phyloP scores from a whole-genome alignment of 768 basidiomycete genomes.

The Boletus sp. region DNA sequence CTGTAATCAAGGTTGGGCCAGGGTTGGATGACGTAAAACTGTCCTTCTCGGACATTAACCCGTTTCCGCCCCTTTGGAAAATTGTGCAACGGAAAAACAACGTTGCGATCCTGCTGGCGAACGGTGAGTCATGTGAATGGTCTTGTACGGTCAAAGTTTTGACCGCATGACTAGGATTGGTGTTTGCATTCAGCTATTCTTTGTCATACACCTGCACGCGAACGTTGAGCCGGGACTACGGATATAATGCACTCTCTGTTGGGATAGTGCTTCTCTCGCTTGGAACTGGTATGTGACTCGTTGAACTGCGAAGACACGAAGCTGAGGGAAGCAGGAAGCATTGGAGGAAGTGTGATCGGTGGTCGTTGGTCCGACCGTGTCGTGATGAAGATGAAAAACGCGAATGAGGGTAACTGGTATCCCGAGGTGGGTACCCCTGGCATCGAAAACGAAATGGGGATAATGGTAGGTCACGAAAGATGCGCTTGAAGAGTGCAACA shows the following conservation, averaged over 20 bases:
- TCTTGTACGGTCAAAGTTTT: neutral
- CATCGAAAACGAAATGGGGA: neutral
- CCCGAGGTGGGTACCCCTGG: constrained; percentile 56
- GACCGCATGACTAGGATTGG: constrained; percentile 45
- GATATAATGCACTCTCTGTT: constrained; percentile 64
- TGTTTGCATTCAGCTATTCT: constrained; percentile 69
- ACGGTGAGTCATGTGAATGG: constrained; percentile 12
- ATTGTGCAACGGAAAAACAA: constrained; percentile 68
- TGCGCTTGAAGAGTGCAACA: constrained; percentile 66
- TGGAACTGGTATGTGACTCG: constrained; percentile 51
- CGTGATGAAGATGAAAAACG: constrained; percentile 39
- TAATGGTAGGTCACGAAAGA: constrained; percentile 38
- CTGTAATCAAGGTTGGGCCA: constrained; percentile 11
- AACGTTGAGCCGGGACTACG: constrained; percentile 60
- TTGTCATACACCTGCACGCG: constrained; percentile 73
- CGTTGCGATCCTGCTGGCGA: constrained; percentile 47
- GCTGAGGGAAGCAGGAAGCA: constrained; percentile 35
- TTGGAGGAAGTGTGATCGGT: constrained; percentile 53
- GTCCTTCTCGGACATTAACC: constrained; percentile 71
- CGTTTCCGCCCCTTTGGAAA: constrained; percentile 55
- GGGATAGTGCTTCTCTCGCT: constrained; percentile 76
- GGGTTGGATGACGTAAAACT: constrained; percentile 41
- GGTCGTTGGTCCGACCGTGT: constrained; percentile 57
- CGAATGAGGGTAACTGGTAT: constrained; percentile 45
- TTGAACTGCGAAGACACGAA: neutral